Evolutionary conservation across 192 early-diverging fungal genomes (phyloP), one percentile per base, ranked within the genome.

Genomic region (Coemansia sp.): DNA sequence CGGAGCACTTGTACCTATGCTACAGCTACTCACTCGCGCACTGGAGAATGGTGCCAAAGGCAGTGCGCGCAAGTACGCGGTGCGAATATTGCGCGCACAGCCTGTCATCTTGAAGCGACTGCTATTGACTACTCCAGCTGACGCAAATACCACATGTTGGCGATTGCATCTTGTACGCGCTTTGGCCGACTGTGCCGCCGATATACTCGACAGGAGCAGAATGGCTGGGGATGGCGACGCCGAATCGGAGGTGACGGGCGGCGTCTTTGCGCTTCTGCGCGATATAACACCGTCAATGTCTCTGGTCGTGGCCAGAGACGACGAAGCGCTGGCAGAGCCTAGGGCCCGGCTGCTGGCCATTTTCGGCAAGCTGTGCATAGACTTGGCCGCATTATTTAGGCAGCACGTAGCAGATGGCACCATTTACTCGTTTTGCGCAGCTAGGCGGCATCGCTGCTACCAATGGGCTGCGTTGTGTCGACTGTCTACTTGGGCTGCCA

Each of bases 391-490:
- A n/a, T 0, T 64, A 14, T 79, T 79, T 56, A 31, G 54, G n/a
- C 56, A 63, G 6, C 32, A 20, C 1, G 35, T 65, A 4, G 22
- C 47, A 3, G 12, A 45, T 11, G 6, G 9, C 32, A 15, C 51
- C 17, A 59, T 68, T 15, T 68, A 72, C 36, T 5, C 20, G 12
- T 69, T 73, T 19, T 80, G 68, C 25, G 57, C 68, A 6, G 45
- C 43, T 12, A 62, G 51, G 46, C 64, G 65, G 27, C 64, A 62
- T 43, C 71, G 77, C 5, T 80, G 77, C 57, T 80, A 80, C 58
- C 77, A 80, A 58, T 80, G 77, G 77, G 71, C 77, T 2, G 68
- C 65, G 0, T 47, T 80, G 0, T 80, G 77, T 15, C 77, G 62
- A 3, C 15, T 67, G 9, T 43, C 61, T 32, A 71, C 77, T 0